Conservation (phyloP, 257 asterid genomes). For the Knoxia roxburghii region DNA sequence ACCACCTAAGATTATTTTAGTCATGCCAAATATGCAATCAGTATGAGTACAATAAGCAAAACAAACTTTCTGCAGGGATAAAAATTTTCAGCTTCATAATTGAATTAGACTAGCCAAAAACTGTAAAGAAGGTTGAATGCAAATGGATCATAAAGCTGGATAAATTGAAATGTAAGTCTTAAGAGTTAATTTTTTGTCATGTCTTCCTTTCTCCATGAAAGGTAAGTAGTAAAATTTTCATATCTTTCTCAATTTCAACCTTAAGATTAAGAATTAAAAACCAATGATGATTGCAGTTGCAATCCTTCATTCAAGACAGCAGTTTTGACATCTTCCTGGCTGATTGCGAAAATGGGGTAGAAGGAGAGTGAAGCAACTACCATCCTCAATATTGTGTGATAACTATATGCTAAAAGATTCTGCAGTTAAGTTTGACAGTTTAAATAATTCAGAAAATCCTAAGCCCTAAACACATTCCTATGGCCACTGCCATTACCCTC, state of each 20-base stretch:
- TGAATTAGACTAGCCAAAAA: not conserved
- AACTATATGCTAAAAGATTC: not conserved
- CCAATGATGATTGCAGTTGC: not conserved
- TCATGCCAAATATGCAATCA: not conserved
- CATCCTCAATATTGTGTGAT: not conserved
- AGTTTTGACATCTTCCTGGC: not conserved
- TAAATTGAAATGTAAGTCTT: not conserved
- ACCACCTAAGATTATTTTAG: conserved; percentile 50
- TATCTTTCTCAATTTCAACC: not conserved
- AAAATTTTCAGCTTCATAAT: not conserved
- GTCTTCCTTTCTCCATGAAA: not conserved
- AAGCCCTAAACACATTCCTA: not conserved
- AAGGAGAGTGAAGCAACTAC: not conserved
- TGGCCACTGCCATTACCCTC: not conserved
- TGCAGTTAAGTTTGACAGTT: not conserved
- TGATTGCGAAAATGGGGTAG: not conserved
- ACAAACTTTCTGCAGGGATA: not conserved
- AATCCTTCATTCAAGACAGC: not conserved
- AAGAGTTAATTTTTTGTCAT: not conserved
- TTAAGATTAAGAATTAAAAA: not conserved
- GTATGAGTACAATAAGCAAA: not conserved
- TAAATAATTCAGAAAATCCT: not conserved
- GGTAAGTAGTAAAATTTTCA: not conserved
- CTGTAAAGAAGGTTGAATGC: not conserved
- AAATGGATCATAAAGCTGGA: not conserved